Base-by-base conservation (phyloP, 192 early-diverging fungal genomes). In the Linnemannia schmuckeri region DNA sequence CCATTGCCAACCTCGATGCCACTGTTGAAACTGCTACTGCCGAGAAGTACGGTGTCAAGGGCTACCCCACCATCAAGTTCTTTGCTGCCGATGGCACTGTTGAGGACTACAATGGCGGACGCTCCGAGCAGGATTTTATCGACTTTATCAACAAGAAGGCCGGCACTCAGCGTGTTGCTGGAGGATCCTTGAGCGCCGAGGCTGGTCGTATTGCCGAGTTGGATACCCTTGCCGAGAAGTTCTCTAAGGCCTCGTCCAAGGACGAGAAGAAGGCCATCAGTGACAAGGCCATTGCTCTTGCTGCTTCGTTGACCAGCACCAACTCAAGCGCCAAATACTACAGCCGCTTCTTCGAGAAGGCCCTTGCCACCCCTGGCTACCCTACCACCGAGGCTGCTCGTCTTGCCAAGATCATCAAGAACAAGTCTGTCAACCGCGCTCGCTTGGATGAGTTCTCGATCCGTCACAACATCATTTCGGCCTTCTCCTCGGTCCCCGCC, bases 31-130 rank as follows among this genome's bases (percentile, higher is more conserved):
- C 87, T 63, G 91, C 90, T 61, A 81, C 96, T 90, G 95, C 93
- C 81, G 85, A 88, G 27, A 93, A 93, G 79, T 95, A 93, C 86
- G 92, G 91, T 24, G 93, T 99, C 68, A 75, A 85, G 61, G 97
- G 98, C 12, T 99, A 95, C 94, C 98, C 98, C 2, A 99, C 98
- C 15, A 91, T 98, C 85, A 95, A 96, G 87, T 97, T 96, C 89
- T 98, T 97, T 92, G 44, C 74, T 74, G 91, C 91, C 33, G 82
- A 88, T 30, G 94, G 91, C 33, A 89, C 89, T 37, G 94, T 95
- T 22, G 92, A 93, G 68, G 92, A 93, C 49, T 99, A 97, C 89
- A 91, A 96, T 30, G 94, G 94, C 72, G 92, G 90, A 40, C 95
- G 98, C 77, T 85, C 88, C 49, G 95, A 97, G 79, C 90, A 91